Conservation (phyloP, 306 rosid genomes). For the Prinsepia uniflora region DNA sequence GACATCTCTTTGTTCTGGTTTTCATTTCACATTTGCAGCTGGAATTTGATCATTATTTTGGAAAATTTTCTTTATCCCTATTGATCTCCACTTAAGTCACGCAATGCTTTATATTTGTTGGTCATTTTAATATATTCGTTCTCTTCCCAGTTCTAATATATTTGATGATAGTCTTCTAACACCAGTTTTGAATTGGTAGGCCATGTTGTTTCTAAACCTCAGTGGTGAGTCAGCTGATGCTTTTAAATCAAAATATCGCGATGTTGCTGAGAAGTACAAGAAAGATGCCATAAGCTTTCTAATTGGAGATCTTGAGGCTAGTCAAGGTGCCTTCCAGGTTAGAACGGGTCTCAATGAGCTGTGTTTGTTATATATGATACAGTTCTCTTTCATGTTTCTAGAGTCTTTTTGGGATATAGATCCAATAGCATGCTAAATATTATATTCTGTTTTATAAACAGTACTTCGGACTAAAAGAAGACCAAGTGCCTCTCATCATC, state of each 20-base stretch:
- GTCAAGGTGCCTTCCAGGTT: slow-evolving; percentile 88
- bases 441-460: slow-evolving; percentile 31
- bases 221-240: slow-evolving; percentile 53
- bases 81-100: neutral
- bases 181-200: slow-evolving; percentile 42
- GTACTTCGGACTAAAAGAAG: slow-evolving; percentile 87
- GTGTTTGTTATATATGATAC: neutral
- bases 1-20: neutral
- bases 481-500: slow-evolving; percentile 71
- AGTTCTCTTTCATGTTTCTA: neutral
- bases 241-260: slow-evolving; percentile 58
- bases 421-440: slow-evolving; percentile 20
- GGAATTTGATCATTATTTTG: neutral
- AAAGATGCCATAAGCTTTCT: slow-evolving; percentile 67
- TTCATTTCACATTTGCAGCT: neutral
- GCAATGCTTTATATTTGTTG: neutral
- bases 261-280: slow-evolving; percentile 66
- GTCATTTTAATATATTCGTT: neutral
- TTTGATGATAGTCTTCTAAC: slow-evolving; percentile 8
- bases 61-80: too few relatives aligned
- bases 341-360: slow-evolving; percentile 14
- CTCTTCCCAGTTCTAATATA: neutral
- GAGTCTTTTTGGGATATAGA: neutral
- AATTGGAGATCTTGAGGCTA: slow-evolving; percentile 64
- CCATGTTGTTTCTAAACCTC: slow-evolving; percentile 84